phyloP scores from a whole-genome alignment of 352 stramenopile species.

The Phytopythium vexans region DNA sequence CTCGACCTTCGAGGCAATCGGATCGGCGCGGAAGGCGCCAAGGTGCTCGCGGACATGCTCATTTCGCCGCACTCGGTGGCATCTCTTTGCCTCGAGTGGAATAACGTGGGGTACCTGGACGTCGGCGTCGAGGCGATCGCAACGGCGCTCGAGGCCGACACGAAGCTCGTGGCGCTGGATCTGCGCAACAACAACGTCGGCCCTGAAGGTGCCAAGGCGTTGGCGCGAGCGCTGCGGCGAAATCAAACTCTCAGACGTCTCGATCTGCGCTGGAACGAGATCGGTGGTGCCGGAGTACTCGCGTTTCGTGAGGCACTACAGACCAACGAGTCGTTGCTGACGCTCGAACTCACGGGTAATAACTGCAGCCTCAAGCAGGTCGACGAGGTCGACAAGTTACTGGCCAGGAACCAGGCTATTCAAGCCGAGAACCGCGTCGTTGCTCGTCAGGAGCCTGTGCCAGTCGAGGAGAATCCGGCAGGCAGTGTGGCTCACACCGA shows the following conservation, averaged over 20 bases:
- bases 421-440: conserved; percentile 11
- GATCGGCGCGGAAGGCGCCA: conserved; percentile 58
- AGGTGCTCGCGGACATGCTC: conserved; percentile 48
- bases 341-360: conserved; percentile 70
- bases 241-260: conserved; percentile 72
- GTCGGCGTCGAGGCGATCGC: conserved; percentile 67
- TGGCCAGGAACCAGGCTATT: conserved; percentile 59
- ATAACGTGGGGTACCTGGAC: conserved; percentile 77
- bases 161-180: conserved; percentile 59
- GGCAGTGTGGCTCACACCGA: conserved; percentile 15
- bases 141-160: conserved; percentile 57
- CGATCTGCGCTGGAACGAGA: conserved; percentile 82
- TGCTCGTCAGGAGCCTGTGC: too few species aligned
- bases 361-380: conserved; percentile 71
- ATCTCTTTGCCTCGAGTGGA: conserved; percentile 78
- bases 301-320: conserved; percentile 75
- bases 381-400: conserved; percentile 57
- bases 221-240: conserved; percentile 47
- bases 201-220: conserved; percentile 56
- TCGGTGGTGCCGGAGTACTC: conserved; percentile 67
- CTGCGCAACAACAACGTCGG: conserved; percentile 86
- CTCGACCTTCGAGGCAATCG: conserved; percentile 77
- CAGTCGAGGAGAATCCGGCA: too few species aligned
- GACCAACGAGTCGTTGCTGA: conserved; percentile 56
- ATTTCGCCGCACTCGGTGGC: conserved; percentile 43